Evolutionary conservation across 2,329 filamentous ascomycete genomes (phyloP), one percentile per base, ranked within the genome.

Genomic region (Nemania diffusa): DNA sequence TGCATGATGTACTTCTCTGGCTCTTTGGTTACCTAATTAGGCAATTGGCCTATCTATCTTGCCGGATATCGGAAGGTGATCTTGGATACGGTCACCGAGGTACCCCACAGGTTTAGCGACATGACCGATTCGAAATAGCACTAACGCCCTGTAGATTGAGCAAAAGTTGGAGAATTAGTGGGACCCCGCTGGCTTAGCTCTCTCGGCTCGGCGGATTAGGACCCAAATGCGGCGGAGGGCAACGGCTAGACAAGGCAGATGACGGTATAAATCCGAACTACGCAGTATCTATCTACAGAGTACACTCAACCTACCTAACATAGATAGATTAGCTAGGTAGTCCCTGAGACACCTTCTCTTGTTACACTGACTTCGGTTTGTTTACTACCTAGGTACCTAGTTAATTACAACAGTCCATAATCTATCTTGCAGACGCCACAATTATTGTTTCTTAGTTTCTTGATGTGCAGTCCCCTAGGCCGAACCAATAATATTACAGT

Each of bases 221-320:
- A n/a, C 27, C 59, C 22, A 56, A 53, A 53, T 61, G 27, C 56
- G 65, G 60, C 60, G 27, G 51, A 60, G 17, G 20, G 20, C 5
- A 29, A 34, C 65, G 65, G 65, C 40, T 68, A 68, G 62, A 68
- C 57, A 26, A 65, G 65, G 65, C 42, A 68, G 57, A 56, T 27
- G 17, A 59, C 62, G 62, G 62, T 50, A 42, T 55, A 61, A 59
- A 52, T 13, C 60, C 42, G 37, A n/a, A 44, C n/a, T 17, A 15
- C 32, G n/a, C n/a, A n/a, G n/a, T n/a, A n/a, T n/a, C n/a, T n/a
- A n/a, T n/a, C n/a, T n/a, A n/a, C n/a, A n/a, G n/a, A n/a, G n/a
- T n/a, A n/a, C 15, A 5, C 40, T 44, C 5, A 17, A 22, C 13
- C 42, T 46, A 9, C 3, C 42, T 24, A 22, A 46, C n/a, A 40